Conservation (phyloP, 257 asterid species). For the Gynochthodes officinalis region DNA sequence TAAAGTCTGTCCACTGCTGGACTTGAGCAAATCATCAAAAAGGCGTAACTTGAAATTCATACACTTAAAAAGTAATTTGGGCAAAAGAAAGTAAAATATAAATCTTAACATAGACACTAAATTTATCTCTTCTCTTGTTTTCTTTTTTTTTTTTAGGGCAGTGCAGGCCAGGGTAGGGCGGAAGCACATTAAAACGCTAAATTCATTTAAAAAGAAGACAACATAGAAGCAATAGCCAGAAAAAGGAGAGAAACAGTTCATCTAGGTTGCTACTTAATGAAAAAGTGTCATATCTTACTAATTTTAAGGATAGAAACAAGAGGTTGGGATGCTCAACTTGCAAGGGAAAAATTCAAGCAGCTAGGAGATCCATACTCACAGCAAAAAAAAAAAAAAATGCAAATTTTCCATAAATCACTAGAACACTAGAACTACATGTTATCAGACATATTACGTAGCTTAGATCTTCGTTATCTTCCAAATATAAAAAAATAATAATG, state of each 20-base stretch:
- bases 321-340: neutral
- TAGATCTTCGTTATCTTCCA: too few relatives aligned
- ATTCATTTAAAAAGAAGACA: neutral
- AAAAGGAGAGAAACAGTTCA: neutral
- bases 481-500: neutral
- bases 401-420: neutral
- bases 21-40: neutral
- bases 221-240: neutral
- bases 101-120: too few relatives aligned
- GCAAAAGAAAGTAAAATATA: too few relatives aligned
- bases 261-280: neutral
- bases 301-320: neutral
- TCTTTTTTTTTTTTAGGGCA: neutral
- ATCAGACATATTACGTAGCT: too few relatives aligned
- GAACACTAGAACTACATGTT: neutral
- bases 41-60: too few relatives aligned
- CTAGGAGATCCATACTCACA: neutral
- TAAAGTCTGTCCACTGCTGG: neutral
- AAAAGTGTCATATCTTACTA: neutral
- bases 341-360: neutral
- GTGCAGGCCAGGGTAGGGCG: too few relatives aligned
- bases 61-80: too few relatives aligned
- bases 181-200: neutral
- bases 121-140: neutral
- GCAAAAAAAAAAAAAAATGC: neutral